Evolutionary conservation across 2,329 filamentous ascomycete genomes (phyloP), one percentile per base, ranked within the genome.

Genomic region (Pestalotiopsis sp.): DNA sequence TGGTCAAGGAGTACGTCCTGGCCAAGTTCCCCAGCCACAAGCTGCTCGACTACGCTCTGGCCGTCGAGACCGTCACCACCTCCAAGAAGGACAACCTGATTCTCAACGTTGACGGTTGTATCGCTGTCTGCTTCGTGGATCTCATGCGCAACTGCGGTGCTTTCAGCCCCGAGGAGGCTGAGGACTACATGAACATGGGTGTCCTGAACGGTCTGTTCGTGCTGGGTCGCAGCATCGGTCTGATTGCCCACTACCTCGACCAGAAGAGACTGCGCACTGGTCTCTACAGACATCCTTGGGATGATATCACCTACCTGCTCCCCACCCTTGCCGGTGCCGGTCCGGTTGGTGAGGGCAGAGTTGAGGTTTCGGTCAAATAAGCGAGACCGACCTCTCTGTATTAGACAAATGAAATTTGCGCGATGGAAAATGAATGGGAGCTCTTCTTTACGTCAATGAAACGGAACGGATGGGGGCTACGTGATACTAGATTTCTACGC

Each of bases 21-120:
- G 93, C 95, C 88, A 94, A 96, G 87, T 99, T 99, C 92, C 94
- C 96, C 76, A 95, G 86, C 86, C 94, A 93, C 89, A 98, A 98
- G 90, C 91, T 98, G 81, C 94, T 99, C 81, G 96, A 99, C 87
- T 99, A 98, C 83, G 96, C 96, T 75, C 90, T 99, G 79, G 96
- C 96, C 61, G 96, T 99, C 75, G 96, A 99, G 90, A 93, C 93
- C 12, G 96, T 99, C 73, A 99, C 96, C 68, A 99, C 96, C 65
- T 98, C 94, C 74, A 99, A 99, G 93, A 99, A 99, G 90, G 96
- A 99, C 87, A 99, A 98, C 89, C 90, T 99, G 76, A 99, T 99
- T 78, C 91, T 99, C 79, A 99, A 99, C 88, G 96, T 99, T 70
- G 96, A 98, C 81, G 96, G 96, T 78, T 97, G 94, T 83, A 93